Base-by-base conservation (phyloP, 164 flowering plant genomes). In the Amborella trichopoda region DNA sequence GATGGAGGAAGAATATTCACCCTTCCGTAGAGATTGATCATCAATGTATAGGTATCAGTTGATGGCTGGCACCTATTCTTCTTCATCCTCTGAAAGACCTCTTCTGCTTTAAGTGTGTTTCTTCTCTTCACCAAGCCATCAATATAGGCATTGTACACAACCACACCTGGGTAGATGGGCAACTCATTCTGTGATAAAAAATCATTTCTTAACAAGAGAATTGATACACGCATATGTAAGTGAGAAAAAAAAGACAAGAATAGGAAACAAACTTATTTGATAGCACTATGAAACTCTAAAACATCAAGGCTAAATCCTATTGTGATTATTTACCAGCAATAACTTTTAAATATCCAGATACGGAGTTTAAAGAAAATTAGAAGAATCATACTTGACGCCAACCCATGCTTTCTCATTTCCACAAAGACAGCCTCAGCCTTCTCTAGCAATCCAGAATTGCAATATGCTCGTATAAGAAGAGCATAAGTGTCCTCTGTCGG, bases 401-500 rank as follows among this genome's bases (percentile, higher is more conserved):
- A 54, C 25, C 84, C 71, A 52, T 65, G 44, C 43, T 63, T 74
- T 40, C 73, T 46, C 87, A 84, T 76, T 66, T 81, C 94, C 45
- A 68, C 64, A 61, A 78, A 72, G 48, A 81, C 68, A 26, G 83
- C 94, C 54, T 79, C 89, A 54, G 91, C 94, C 48, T 80, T 82
- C 34, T 71, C 77, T 44, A 71, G 61, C 55, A 67, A 53, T 19
- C 79, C 74, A 36, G 72, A 63, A 47, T 21, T 61, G 70, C 87
- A 80, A 52, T 76, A 88, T 25, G 87, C 82, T 40, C 68, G 72
- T 26, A 88, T 16, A 50, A 88, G 82, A 65, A 80, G 78, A 11
- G 97, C 91, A 61, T 81, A 84, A 30, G 97, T 84, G 58, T 88
- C 93, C 50, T 84, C 87, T 2, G 82, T 81, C 28, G 97, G 94